phyloP scores from a whole-genome alignment of 2,329 filamentous ascomycete species.

The Ascocoryne sarcoides region DNA sequence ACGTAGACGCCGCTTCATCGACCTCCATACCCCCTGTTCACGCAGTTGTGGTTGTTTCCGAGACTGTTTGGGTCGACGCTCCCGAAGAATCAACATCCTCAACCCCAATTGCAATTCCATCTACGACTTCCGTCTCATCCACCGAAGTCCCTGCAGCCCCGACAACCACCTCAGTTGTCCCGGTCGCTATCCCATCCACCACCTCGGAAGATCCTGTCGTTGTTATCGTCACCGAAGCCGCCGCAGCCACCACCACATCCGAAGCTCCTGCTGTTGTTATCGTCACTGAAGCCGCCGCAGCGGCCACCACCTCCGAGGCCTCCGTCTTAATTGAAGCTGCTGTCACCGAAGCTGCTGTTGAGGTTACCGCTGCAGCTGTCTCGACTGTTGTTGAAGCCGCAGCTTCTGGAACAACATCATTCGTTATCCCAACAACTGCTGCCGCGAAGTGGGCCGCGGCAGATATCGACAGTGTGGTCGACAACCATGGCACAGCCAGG shows the following conservation, averaged over 20 bases:
- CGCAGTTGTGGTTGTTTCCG: not conserved
- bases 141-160: not conserved
- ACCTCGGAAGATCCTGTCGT: not conserved
- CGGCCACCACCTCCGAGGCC: not conserved
- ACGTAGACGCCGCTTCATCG: not conserved
- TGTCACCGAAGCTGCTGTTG: not conserved
- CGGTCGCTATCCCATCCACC: not conserved
- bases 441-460: too few species aligned
- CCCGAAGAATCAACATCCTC: not conserved
- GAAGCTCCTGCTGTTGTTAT: not conserved
- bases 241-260: not conserved
- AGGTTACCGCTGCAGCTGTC: not conserved
- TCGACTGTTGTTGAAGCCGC: not conserved
- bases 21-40: not conserved
- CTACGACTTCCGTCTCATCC: not conserved
- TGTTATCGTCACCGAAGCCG: not conserved
- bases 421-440: too few species aligned
- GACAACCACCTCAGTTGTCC: not conserved
- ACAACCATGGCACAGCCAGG: constrained; percentile 28
- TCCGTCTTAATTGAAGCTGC: not conserved
- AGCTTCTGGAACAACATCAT: not conserved
- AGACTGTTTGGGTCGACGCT: not conserved
- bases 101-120: not conserved
- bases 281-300: not conserved
- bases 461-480: constrained; percentile 3